phyloP scores from a whole-genome alignment of 371 early-diverging fungal genomes.

The Mortierella sp. region DNA sequence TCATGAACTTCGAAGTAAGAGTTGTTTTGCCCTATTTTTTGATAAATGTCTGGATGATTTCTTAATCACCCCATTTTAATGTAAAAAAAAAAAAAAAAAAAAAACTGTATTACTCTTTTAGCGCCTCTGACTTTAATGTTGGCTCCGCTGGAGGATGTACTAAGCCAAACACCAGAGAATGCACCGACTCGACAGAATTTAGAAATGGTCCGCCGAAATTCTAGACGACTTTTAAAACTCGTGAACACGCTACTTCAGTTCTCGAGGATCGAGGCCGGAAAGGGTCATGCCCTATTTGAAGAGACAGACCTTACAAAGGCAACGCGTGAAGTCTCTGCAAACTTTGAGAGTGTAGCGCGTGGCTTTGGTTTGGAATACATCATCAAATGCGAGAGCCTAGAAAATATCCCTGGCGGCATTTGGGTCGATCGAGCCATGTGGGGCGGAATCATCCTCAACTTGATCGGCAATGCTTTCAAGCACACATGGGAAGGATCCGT shows the following conservation, averaged over 20 bases:
- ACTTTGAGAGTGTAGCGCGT: conserved; percentile 58
- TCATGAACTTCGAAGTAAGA: conserved; percentile 55
- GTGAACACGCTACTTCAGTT: conserved; percentile 63
- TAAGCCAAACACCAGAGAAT: conserved; percentile 40
- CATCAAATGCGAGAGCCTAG: conserved; percentile 37
- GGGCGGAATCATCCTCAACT: conserved; percentile 61
- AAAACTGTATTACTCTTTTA: conserved; percentile 2
- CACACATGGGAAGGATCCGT: conserved; percentile 56
- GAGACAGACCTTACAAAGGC: conserved; percentile 57
- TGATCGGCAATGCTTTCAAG: conserved; percentile 61
- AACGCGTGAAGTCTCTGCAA: conserved; percentile 58
- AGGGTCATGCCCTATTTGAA: conserved; percentile 58
- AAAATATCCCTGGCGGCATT: conserved; percentile 27
- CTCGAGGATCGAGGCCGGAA: conserved; percentile 60
- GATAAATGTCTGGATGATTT: no score
- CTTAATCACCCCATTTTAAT: background rate
- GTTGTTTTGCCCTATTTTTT: conserved; percentile 5
- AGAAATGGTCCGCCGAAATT: conserved; percentile 60
- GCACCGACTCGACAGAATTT: conserved; percentile 31
- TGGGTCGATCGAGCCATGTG: conserved; percentile 64
- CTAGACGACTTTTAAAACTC: conserved; percentile 59
- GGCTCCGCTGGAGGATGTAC: conserved; percentile 62
- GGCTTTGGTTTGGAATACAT: conserved; percentile 41
- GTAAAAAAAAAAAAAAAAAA: no score
- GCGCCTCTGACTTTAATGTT: conserved; percentile 64